These are phyloP conservation scores for Protomyces gravidus DNA, from an alignment of 1,139 yeast genomes.

Conservation along the genomic window DNA sequence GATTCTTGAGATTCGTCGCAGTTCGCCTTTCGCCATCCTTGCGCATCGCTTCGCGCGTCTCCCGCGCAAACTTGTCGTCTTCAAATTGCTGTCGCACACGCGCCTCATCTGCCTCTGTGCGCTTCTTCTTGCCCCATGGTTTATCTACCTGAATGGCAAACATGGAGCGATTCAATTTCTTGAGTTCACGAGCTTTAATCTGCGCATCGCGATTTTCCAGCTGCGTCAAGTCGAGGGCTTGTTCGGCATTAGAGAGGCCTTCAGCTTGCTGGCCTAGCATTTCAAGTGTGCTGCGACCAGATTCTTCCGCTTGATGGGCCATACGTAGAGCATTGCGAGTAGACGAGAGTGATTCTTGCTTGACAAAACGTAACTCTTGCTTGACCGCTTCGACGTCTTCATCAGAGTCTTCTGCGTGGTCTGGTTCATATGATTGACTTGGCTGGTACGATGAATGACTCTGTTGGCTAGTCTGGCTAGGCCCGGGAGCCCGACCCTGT, in stretches of 20 bases:
- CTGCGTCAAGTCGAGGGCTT: slow-evolving; percentile 67
- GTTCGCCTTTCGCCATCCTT: slow-evolving; percentile 51
- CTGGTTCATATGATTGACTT: background rate
- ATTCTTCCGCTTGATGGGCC: slow-evolving; percentile 88
- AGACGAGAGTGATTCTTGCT: slow-evolving; percentile 79
- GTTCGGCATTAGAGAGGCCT: slow-evolving; percentile 72
- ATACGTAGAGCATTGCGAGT: slow-evolving; percentile 80
- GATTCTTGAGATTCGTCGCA: slow-evolving; percentile 41
- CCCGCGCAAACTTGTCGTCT: slow-evolving; percentile 47
- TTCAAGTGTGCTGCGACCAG: slow-evolving; percentile 85
- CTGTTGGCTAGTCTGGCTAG: background rate
- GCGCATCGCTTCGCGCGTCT: slow-evolving; percentile 45
- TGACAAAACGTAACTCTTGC: slow-evolving; percentile 76
- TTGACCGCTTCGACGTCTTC: slow-evolving; percentile 88
- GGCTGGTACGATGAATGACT: background rate
- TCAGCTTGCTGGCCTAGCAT: slow-evolving; percentile 87
- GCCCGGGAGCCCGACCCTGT: slow-evolving; percentile 2
- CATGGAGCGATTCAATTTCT: slow-evolving; percentile 73
- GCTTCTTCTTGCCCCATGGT: slow-evolving; percentile 32
- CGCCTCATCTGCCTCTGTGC: slow-evolving; percentile 72
- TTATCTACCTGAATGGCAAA: slow-evolving; percentile 74
- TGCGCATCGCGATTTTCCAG: slow-evolving; percentile 81
- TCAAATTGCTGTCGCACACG: slow-evolving; percentile 61
- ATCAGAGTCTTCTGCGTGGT: slow-evolving; percentile 54
- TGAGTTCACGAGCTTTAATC: slow-evolving; percentile 74